Evolutionary conservation across 768 basidiomycete genomes (phyloP), one percentile per base, ranked within the genome.

Genomic region (Tephrocybe sp.): DNA sequence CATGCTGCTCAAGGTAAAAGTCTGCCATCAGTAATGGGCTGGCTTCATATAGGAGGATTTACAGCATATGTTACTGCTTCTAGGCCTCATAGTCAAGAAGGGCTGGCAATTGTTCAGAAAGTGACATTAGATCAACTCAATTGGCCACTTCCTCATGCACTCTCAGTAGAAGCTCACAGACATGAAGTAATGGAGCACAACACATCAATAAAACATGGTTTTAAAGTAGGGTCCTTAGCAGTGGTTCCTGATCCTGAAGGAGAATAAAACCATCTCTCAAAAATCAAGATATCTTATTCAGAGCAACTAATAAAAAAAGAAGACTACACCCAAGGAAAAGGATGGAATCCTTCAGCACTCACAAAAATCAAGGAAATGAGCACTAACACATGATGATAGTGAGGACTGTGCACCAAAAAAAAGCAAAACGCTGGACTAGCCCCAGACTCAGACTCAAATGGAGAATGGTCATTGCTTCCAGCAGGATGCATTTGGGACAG

Each of bases 1-100:
- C 69, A 69, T 22, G 59, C 56, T 15, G 57, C 61, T 1, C 69
- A 69, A 52, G 69, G 69, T 2, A 64, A 65, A 41, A 62, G 61
- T 0, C 36, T 70, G 8, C 51, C 47, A 0, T 41, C 38, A 9
- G 56, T 67, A 0, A 9, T 69, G 1, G 55, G 55, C 2, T 54
- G 56, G 15, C 28, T 69, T 4, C 45, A 54, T 19, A 46, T 58
- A 6, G 62, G 62, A 2, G 58, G 62, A 0, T 65, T 61, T 51
- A 52, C 35, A 3, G 62, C 63, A 8, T 69, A 70, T 56, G 65
- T 70, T 6, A 63, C 66, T 6, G 58, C 62, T 9, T 69, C 67
- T 2, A 22, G 60, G n/a, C 54, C 68, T 1, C 37, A 18, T 9
- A 40, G 42, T 9, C 32, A 58, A 0, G 0, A 56, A n/a, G 62